Evolutionary conservation across 139 green algal species (phyloP).

Genomic region (Coelastrella sp.): DNA sequence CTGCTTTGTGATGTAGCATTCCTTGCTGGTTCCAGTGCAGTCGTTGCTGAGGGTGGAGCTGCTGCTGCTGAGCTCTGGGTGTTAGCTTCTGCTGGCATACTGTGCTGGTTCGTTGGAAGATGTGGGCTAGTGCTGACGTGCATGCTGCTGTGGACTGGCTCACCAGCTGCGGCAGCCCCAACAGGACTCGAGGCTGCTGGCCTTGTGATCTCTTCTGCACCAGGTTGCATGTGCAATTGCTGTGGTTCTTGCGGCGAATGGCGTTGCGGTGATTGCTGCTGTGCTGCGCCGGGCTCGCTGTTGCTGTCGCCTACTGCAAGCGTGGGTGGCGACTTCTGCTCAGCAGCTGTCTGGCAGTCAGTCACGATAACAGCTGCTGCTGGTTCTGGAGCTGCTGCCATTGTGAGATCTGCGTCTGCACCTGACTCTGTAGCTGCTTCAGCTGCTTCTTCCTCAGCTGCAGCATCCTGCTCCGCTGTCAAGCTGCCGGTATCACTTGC

Average conservation of each 20-base stretch:
- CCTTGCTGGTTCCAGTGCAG: background rate
- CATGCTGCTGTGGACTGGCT: background rate
- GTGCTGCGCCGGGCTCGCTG: background rate
- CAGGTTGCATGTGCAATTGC: background rate
- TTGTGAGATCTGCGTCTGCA: background rate
- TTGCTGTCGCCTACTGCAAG: background rate
- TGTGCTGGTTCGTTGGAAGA: background rate
- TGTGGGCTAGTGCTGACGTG: background rate
- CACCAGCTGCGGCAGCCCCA: too few species aligned
- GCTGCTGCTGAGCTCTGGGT: background rate
- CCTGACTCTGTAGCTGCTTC: background rate
- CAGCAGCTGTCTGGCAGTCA: too few species aligned
- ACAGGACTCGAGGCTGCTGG: background rate
- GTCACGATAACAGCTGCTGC: background rate
- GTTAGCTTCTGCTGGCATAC: background rate
- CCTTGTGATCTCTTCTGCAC: background rate
- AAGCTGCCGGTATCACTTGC: conserved; percentile 1
- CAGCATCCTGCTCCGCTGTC: background rate
- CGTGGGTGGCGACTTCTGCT: too few species aligned
- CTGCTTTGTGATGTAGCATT: too few species aligned
- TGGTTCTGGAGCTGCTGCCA: background rate
- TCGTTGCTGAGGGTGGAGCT: background rate
- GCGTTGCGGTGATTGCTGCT: background rate
- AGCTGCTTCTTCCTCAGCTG: background rate
- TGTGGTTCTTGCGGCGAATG: background rate